Base-by-base conservation (phyloP, 164 flowering plant species). In the Annona squamosa region DNA sequence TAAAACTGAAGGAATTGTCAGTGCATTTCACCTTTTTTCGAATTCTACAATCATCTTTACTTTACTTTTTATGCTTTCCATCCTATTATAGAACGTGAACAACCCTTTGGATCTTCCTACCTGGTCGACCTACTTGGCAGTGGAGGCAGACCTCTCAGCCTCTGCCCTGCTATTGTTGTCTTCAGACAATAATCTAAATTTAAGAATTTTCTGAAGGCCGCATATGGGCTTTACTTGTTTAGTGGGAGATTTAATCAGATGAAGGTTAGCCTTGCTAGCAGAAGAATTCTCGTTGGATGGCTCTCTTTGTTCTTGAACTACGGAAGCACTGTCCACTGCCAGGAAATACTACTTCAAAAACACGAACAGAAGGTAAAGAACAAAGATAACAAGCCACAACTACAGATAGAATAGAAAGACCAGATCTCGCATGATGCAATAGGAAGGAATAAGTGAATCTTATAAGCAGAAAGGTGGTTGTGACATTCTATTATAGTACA, bases 221-320 rank as follows among this genome's bases (percentile, higher is more conserved):
- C 87, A 76, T 4, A 89, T 71, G 9, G 91, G 85, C 66, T 81
- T 87, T 44, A 89, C 82, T 83, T 87, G 78, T 81, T 89, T 87
- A 7, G 77, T n/a, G 61, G 85, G 67, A 57, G 75, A 65, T 80
- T 84, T 86, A 70, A 82, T 84, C 6, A 87, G 77, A 74, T 86
- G 90, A 16, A 74, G 71, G 63, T 84, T 82, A 75, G 77, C 64
- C 75, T 71, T 86, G 2, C 89, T 87, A 3, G 74, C 47, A 52
- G 82, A 85, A 66, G 82, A 85, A 63, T 84, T 87, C n/a, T 78
- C 81, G 65, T 86, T 90, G 17, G 91, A 88, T 63, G 89, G 86
- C 57, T 89, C 87, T 13, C 84, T 80, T 70, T 88, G 90, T 78
- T 84, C 85, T 67, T 87, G 88, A 81, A 81, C 82, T 48, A 77